These are phyloP conservation scores for Antitrichia curtipendula DNA, from an alignment of 225 moss, liverwort and hornwort species.

Conservation along the genomic window DNA sequence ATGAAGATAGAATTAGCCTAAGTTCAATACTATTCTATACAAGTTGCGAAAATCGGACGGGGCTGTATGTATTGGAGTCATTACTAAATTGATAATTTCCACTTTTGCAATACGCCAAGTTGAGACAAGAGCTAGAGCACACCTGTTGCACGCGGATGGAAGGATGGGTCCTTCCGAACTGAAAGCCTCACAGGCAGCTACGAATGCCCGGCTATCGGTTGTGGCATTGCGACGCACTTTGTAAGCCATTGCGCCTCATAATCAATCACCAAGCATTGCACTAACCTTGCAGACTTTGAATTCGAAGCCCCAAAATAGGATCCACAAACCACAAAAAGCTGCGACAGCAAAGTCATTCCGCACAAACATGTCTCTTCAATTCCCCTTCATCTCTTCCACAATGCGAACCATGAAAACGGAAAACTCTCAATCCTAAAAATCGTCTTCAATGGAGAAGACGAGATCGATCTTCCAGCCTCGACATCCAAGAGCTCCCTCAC, in stretches of 20 bases:
- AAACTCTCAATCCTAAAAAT: background rate
- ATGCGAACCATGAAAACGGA: background rate
- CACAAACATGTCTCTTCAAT: background rate
- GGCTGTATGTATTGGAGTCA: background rate
- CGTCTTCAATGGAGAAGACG: background rate
- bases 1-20: background rate
- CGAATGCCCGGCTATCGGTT: conserved; percentile 54
- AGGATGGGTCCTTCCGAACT: conserved; percentile 16
- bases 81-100: background rate
- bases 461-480: too few relatives aligned
- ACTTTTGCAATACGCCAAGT: background rate
- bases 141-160: conserved; percentile 51
- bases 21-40: background rate
- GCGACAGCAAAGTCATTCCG: background rate
- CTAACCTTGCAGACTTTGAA: background rate
- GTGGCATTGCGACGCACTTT: conserved; percentile 32
- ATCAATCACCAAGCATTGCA: conserved; percentile 13
- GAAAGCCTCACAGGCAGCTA: conserved; percentile 38
- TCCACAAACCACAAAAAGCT: background rate
- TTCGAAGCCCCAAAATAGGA: background rate
- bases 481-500: background rate
- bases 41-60: background rate
- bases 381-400: background rate
- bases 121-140: background rate
- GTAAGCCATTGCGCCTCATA: background rate